Evolutionary conservation across 2,329 filamentous ascomycete species (phyloP).

Genomic region (Didymella segeticola): DNA sequence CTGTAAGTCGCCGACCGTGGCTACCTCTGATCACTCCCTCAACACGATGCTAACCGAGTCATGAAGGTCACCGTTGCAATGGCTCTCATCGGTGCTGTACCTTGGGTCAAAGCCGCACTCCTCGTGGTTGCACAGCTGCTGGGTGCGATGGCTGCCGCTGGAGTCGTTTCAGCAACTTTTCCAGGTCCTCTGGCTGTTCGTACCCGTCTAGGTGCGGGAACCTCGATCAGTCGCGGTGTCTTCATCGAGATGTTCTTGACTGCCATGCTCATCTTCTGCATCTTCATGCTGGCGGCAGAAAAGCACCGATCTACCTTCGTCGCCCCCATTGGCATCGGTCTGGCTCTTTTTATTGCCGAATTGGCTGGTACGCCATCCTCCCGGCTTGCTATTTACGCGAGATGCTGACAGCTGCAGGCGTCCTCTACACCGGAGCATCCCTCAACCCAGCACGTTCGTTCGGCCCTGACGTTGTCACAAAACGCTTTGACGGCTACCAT

Average conservation of each 20-base stretch:
- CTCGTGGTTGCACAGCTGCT: constrained; percentile 56
- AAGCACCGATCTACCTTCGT: constrained; percentile 51
- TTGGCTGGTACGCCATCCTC: constrained; percentile 44
- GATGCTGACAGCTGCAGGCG: constrained; percentile 40
- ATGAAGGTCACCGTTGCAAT: constrained; percentile 57
- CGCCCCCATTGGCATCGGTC: constrained; percentile 52
- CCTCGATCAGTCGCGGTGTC: constrained; percentile 54
- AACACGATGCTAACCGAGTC: not conserved
- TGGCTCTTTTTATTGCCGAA: constrained; percentile 56
- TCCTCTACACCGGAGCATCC: constrained; percentile 56
- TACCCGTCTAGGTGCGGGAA: constrained; percentile 51
- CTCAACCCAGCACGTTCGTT: constrained; percentile 59
- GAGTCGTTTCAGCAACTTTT: constrained; percentile 53
- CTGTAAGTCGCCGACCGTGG: constrained; percentile 46
- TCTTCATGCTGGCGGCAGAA: constrained; percentile 55
- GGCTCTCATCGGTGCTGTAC: constrained; percentile 56
- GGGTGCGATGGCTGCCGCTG: constrained; percentile 55
- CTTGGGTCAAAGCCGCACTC: constrained; percentile 52
- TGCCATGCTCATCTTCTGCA: constrained; percentile 57
- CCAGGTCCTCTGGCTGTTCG: constrained; percentile 55
- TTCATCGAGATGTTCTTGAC: constrained; percentile 61
- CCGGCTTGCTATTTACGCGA: not conserved
- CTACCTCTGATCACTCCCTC: too few species aligned
- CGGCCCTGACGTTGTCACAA: constrained; percentile 55
- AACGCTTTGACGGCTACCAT: constrained; percentile 53